Percentiles rank a stretch among this genome's conserved stretches.
These are phyloP conservation scores for Cryptosporidium canis DNA, from an alignment of 169 alveolate species.

Conservation along the genomic window DNA sequence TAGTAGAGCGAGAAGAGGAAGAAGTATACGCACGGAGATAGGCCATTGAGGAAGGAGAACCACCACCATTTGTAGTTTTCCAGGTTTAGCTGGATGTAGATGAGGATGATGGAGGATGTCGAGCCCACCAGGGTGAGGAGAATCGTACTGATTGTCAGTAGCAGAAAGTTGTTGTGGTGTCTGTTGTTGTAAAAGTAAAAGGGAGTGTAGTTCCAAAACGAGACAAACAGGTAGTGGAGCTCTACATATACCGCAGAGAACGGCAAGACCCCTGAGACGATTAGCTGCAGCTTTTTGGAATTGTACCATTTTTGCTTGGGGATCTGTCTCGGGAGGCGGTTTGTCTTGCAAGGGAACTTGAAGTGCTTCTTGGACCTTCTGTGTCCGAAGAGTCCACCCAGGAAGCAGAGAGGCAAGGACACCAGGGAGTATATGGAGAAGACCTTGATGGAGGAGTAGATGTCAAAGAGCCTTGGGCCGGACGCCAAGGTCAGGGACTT, in stretches of 20 bases:
- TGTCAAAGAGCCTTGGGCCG: not conserved
- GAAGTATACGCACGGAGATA: conserved; percentile 62
- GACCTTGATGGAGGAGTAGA: conserved; percentile 25
- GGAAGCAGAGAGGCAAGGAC: conserved; percentile 54
- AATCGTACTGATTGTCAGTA: conserved; percentile 39
- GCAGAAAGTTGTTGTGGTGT: conserved; percentile 37
- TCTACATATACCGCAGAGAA: conserved; percentile 65
- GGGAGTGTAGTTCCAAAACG: conserved; percentile 70
- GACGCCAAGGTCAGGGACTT: conserved; percentile 35
- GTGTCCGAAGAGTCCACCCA: conserved; percentile 61
- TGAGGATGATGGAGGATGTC: conserved; percentile 35
- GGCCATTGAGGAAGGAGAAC: conserved; percentile 54
- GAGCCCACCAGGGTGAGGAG: conserved; percentile 53
- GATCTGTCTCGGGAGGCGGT: conserved; percentile 66
- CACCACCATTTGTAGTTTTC: conserved; percentile 73
- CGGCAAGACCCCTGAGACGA: conserved; percentile 58
- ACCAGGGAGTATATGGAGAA: conserved; percentile 17
- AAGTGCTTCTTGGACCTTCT: conserved; percentile 22
- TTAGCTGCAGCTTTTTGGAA: conserved; percentile 44
- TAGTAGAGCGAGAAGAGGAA: conserved; percentile 44
- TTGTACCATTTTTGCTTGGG: conserved; percentile 71
- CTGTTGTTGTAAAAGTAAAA: conserved; percentile 45
- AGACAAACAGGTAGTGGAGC: conserved; percentile 25
- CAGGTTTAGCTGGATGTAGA: conserved; percentile 55
- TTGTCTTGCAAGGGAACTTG: conserved; percentile 64